Conservation (phyloP, 208 protist species). For the Plasmodiophora brassicae region DNA sequence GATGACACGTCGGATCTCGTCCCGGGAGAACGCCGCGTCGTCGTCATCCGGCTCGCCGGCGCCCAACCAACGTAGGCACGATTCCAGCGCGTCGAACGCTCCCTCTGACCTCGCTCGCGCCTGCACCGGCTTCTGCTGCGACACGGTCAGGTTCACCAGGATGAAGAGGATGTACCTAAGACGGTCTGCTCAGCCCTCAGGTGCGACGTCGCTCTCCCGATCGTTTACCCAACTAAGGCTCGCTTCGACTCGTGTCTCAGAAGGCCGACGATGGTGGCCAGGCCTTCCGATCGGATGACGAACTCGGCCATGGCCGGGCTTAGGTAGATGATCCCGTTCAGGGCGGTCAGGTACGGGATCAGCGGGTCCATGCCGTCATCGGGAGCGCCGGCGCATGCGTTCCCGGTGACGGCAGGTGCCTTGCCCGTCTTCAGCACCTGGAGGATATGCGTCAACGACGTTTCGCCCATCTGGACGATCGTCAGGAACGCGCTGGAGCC, state of each 20-base stretch:
- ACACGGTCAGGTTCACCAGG: constrained; percentile 4
- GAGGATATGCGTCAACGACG: background rate
- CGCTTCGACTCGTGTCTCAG: background rate
- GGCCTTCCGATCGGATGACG: no score
- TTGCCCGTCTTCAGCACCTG: background rate
- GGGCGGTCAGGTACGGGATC: background rate
- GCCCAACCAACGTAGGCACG: background rate
- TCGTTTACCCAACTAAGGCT: background rate
- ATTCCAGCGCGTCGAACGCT: background rate
- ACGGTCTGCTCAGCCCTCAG: background rate
- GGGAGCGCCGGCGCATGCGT: background rate
- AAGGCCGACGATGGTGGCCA: background rate
- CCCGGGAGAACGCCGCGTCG: background rate
- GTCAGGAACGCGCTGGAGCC: background rate
- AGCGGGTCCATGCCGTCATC: background rate
- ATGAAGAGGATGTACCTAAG: background rate
- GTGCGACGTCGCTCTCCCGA: background rate
- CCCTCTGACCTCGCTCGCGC: background rate
- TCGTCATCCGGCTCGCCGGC: background rate
- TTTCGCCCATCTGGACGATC: background rate
- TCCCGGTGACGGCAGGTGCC: no score
- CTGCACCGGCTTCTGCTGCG: background rate
- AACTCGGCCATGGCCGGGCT: background rate
- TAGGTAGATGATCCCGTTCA: background rate
- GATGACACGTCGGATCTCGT: background rate